Evolutionary conservation across 2,329 filamentous ascomycete genomes (phyloP), one percentile per base, ranked within the genome.

Genomic region (Ophiosphaerella korrae): DNA sequence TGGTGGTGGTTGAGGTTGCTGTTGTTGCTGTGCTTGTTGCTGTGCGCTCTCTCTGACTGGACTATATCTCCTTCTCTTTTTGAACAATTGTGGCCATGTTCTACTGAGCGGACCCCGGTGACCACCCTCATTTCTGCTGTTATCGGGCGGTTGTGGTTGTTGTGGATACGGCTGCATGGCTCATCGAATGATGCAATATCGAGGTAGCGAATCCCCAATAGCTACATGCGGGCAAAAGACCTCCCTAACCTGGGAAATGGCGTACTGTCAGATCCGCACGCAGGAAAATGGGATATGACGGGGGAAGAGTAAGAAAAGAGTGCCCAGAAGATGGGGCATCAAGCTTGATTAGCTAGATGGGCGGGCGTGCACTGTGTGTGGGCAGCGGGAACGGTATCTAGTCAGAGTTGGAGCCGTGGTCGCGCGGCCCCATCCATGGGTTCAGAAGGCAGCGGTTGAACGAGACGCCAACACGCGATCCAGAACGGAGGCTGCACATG

Each of bases 51-150:
- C 65, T 41, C 64, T 49, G 14, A 64, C 60, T 6, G 65, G 65
- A 52, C 65, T 68, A 50, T 66, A 64, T 62, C 65, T 58, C 42
- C 65, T 61, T 35, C 65, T 63, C 58, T 68, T 68, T 32, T 68
- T 68, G 55, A 68, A 67, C 9, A 68, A 23, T 18, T 68, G 64
- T 13, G 64, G 64, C 65, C 65, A 68, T 44, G 64, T 64, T 49
- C 64, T 62, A 44, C 64, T 67, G 31, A 68, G 45, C 18, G 65
- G 65, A 1, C 65, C 65, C 29, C 63, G 60, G 40, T 66, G 63
- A 8, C 58, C 34, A 14, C 50, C 41, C 16, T 58, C 55, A 48
- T 59, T 49, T 33, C 53, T 59, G 45, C 63, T 62, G 43, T 47
- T 52, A 47, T 59, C 60, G 42, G 50, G 42, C 45, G 55, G 51